Base-by-base conservation (phyloP, 345 rosid species). In the Turnera subulata region DNA sequence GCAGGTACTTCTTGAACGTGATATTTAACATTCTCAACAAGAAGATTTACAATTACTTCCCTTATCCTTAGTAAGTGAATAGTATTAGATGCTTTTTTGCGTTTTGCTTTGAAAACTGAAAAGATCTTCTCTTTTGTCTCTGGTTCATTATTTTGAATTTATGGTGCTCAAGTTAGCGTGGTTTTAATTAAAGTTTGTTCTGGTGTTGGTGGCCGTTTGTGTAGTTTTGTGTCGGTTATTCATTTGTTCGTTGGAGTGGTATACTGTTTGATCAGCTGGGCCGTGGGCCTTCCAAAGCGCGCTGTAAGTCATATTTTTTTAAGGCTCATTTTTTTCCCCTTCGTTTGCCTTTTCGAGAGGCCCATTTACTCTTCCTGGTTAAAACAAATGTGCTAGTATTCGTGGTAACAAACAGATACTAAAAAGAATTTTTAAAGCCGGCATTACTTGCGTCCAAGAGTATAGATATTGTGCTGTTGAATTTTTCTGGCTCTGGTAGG, bases 41-140 rank as follows among this genome's bases (percentile, higher is more conserved):
- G 93, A 92, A 84, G 95, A 86, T 92, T 35, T 92, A 92, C 75
- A 89, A 89, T 76, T 92, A 92, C 78, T 92, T 92, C 72, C 95
- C 98, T 2, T 92, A 92, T 47, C 98, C 97, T 2, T 92, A 86
- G 98, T 92, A 70, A 86, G 96, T 71, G 8, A 29, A 29, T 29
- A 8, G 8, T 4, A 29, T 29, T 8, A 11, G 45, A 13, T 42
- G 14, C 45, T 42, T 12, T 11, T 11, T 8, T 42, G 4, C n/a
- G 1, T 2, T 42, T 42, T 8, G 35, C 8, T 29, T 29, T 29
- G 8, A 29, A 3, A 29, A 4, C 8, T 29, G 4, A 29, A 29
- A 29, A 23, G n/a, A n/a, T n/a, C n/a, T n/a, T n/a, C n/a, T n/a
- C n/a, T n/a, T n/a, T n/a, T n/a, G n/a, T n/a, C n/a, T n/a, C n/a